Percentiles rank a stretch among this genome's conserved stretches.
phyloP scores from a whole-genome alignment of 495 filamentous ascomycete genomes.

The Aspergillus mulundensis region DNA sequence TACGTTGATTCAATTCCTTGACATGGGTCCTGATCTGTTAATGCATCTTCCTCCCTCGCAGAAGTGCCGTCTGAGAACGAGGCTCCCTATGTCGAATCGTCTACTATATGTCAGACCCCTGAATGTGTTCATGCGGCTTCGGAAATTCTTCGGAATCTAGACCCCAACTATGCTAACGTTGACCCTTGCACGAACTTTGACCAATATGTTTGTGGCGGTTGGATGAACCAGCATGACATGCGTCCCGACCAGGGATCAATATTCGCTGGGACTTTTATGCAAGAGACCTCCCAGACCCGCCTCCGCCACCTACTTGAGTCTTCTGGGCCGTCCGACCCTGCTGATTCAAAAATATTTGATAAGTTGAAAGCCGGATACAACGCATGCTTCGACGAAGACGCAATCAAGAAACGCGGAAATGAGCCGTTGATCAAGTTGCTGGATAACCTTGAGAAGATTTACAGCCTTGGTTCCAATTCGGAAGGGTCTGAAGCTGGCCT shows the following conservation, averaged over 20 bases:
- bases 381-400: slow-evolving; percentile 59
- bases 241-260: slow-evolving; percentile 60
- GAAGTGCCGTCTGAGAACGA: neutral
- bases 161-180: slow-evolving; percentile 57
- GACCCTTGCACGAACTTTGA: slow-evolving; percentile 71
- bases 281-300: slow-evolving; percentile 52
- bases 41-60: neutral
- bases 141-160: slow-evolving; percentile 62
- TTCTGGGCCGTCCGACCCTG: slow-evolving; percentile 43
- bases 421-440: slow-evolving; percentile 51
- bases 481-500: slow-evolving; percentile 33
- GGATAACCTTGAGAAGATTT: slow-evolving; percentile 48
- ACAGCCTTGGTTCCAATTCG: slow-evolving; percentile 43
- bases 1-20: neutral
- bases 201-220: slow-evolving; percentile 65
- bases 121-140: slow-evolving; percentile 67
- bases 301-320: slow-evolving; percentile 64
- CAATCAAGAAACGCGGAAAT: slow-evolving; percentile 50
- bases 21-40: no score
- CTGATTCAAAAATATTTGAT: slow-evolving; percentile 60
- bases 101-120: slow-evolving; percentile 50
- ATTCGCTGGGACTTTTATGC: slow-evolving; percentile 56
- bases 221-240: slow-evolving; percentile 61
- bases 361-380: slow-evolving; percentile 61
- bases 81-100: slow-evolving; percentile 17